Conservation (phyloP, 2,329 filamentous ascomycete species). For the Trichoderma brevicompactum region DNA sequence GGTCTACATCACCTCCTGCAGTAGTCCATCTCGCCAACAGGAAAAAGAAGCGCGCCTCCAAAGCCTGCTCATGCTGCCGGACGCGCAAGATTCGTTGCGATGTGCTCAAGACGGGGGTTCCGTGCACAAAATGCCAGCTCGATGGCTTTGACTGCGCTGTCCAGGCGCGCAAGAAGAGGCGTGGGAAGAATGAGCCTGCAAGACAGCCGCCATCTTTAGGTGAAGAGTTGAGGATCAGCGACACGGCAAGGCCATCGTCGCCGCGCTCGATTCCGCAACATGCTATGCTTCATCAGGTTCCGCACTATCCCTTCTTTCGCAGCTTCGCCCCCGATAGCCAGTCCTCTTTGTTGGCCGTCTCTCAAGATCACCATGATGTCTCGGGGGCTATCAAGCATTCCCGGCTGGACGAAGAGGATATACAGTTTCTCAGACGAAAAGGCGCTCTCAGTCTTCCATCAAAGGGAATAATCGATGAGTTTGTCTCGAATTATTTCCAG, state of each 20-base stretch:
- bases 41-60: slow-evolving; percentile 35
- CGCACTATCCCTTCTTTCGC: slow-evolving; percentile 30
- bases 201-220: background rate
- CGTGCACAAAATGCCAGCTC: slow-evolving; percentile 39
- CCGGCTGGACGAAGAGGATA: slow-evolving; percentile 27
- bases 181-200: slow-evolving; percentile 18
- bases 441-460: slow-evolving; percentile 30
- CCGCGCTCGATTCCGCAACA: slow-evolving; percentile 13
- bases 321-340: slow-evolving; percentile 25
- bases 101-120: slow-evolving; percentile 33
- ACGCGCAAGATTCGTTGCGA: slow-evolving; percentile 38
- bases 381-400: slow-evolving; percentile 7
- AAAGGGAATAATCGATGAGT: slow-evolving; percentile 30
- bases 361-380: background rate
- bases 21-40: background rate
- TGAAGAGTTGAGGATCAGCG: background rate
- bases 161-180: slow-evolving; percentile 31
- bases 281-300: slow-evolving; percentile 23
- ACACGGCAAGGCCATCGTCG: background rate
- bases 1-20: background rate
- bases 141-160: slow-evolving; percentile 32
- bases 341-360: slow-evolving; percentile 6
- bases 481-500: slow-evolving; percentile 31
- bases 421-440: slow-evolving; percentile 31
- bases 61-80: slow-evolving; percentile 34